Base-by-base conservation (phyloP, 1,284 basidiomycete species). In the Rhodotorula sp. region DNA sequence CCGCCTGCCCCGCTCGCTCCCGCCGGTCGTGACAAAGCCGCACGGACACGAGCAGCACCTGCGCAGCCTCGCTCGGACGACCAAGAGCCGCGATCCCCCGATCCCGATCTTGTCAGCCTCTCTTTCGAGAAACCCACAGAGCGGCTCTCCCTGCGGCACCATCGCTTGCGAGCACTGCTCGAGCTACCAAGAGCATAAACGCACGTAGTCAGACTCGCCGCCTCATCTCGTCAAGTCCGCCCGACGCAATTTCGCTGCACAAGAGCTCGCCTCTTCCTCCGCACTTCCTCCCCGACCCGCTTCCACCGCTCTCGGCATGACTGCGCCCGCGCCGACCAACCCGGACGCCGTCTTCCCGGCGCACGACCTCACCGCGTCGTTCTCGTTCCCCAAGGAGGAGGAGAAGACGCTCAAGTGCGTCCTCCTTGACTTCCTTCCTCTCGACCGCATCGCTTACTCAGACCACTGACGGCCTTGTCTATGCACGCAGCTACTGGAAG, bases 351-450 rank as follows among this genome's bases (percentile, higher is more conserved):
- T 41, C 14, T 76, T 77, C 65, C 72, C 74, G 4, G 49, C 64
- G 2, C 76, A 77, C 72, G 60, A 74, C 49, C 49, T 66, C 16
- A 53, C 69, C 0, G 55, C 67, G 23, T 48, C 61, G 41, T 77
- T 77, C 59, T 66, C 62, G 21, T 77, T 77, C 74, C 70, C 76
- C 44, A 66, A 71, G 41, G 73, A 73, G 59, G 77, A 77, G 61
- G 71, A 70, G 58, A 67, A 77, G n/a, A 68, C 70, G 71, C 86
- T 98, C 77, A 85, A 86, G 69, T 98, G 89, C 83, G 56, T 27
- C 13, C 21, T 10, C 56, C 12, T 44, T 2, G 8, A 23, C 8
- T 23, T 17, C 17, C 12, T 57, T 17, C 3, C 55, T 21, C 42
- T 57, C 21, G 42, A 23, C 12, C 42, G 9, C 25, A 3, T 34